A percentile compares a stretch with the other conserved stretches of the same genome.
Evolutionary conservation across 768 basidiomycete species (phyloP).

Genomic region (Auriscalpium orientale): DNA sequence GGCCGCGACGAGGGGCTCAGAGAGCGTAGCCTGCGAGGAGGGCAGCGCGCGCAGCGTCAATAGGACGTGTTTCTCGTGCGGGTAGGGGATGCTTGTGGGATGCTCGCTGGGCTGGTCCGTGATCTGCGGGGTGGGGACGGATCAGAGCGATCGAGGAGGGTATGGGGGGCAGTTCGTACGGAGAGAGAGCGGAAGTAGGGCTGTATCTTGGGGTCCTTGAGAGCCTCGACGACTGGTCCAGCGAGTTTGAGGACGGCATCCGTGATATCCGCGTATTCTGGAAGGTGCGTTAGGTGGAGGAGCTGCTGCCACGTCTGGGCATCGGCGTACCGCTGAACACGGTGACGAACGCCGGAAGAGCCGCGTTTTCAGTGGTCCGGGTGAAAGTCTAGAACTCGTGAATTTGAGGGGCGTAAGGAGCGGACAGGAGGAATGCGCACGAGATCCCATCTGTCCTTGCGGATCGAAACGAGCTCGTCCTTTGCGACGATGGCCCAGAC

Average conservation of each 20-base stretch:
- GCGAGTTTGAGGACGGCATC: conserved; percentile 65
- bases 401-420: too few relatives aligned
- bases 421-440: conserved; percentile 38
- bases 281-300: too few relatives aligned
- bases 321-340: conserved; percentile 62
- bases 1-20: conserved; percentile 53
- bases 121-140: conserved; percentile 33
- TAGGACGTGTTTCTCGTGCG: conserved; percentile 67
- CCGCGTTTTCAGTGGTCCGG: conserved; percentile 58
- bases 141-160: conserved; percentile 3
- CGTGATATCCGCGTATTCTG: conserved; percentile 82
- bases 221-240: conserved; percentile 43
- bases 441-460: conserved; percentile 77
- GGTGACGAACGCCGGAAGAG: conserved; percentile 52
- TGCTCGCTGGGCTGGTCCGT: conserved; percentile 81
- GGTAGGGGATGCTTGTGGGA: conserved; percentile 41
- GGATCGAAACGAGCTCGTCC: conserved; percentile 63
- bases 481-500: conserved; percentile 84
- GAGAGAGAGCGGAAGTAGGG: conserved; percentile 83
- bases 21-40: conserved; percentile 38
- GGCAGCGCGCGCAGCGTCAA: conserved; percentile 56
- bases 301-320: not conserved
- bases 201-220: conserved; percentile 57
- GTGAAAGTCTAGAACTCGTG: conserved; percentile 62
- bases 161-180: conserved; percentile 33